Evolutionary conservation across 2,329 filamentous ascomycete species (phyloP).

Genomic region (Fusarium secorum): DNA sequence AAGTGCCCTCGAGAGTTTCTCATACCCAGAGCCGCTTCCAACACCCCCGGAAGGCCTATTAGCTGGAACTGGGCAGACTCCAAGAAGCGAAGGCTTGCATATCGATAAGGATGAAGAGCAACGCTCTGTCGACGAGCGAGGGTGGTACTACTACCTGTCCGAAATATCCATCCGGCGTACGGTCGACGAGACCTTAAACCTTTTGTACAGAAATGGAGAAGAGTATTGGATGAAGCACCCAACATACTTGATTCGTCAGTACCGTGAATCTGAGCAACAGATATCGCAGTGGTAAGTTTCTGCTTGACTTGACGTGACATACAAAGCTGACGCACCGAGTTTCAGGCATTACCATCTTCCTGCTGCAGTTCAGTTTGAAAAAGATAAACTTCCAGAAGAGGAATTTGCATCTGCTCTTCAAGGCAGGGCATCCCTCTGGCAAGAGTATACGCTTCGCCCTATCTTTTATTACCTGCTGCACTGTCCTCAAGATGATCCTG

Average conservation of each 20-base stretch:
- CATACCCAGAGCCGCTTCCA: slow-evolving; percentile 33
- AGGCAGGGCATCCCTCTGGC: slow-evolving; percentile 5
- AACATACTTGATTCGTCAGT: slow-evolving; percentile 1
- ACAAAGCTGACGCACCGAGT: not conserved
- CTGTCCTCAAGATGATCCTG: not conserved
- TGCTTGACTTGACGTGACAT: not conserved
- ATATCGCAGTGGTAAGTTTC: slow-evolving; percentile 11
- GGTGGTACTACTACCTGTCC: slow-evolving; percentile 36
- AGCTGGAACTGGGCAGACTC: not conserved
- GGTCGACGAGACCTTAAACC: slow-evolving; percentile 20
- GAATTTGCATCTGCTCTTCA: slow-evolving; percentile 18
- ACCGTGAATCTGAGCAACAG: slow-evolving; percentile 12
- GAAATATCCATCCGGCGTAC: slow-evolving; percentile 35
- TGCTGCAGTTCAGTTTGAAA: slow-evolving; percentile 14
- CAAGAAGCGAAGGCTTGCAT: not conserved
- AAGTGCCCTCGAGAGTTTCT: slow-evolving; percentile 22
- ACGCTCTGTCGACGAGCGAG: slow-evolving; percentile 5
- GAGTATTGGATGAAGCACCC: slow-evolving; percentile 16
- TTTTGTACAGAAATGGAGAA: slow-evolving; percentile 8
- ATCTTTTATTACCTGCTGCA: slow-evolving; percentile 18
- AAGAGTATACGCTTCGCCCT: slow-evolving; percentile 15
- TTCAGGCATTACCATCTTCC: slow-evolving; percentile 12
- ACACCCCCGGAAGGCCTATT: slow-evolving; percentile 9
- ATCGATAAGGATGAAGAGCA: not conserved
- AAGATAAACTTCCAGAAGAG: not conserved